phyloP scores from a whole-genome alignment of 768 basidiomycete genomes.

The Collybia nuda region DNA sequence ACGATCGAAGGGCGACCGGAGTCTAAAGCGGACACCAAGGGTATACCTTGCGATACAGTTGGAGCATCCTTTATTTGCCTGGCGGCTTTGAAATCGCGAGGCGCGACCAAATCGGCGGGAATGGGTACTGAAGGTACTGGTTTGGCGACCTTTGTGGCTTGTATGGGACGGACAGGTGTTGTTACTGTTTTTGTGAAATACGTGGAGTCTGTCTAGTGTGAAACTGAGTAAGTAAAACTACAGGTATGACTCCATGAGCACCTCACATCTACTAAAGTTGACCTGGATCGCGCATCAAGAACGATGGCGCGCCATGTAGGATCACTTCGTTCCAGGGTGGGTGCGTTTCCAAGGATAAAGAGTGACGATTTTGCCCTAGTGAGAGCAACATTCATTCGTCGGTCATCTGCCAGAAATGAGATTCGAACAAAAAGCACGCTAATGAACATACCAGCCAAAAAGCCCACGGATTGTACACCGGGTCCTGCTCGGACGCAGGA shows the following conservation, averaged over 20 bases:
- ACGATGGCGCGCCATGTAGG: constrained; percentile 78
- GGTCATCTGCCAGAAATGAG: constrained; percentile 47
- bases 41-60: background rate
- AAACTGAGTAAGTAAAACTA: no score
- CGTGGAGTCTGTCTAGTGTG: constrained; percentile 20
- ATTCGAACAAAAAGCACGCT: background rate
- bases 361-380: constrained; percentile 95
- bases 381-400: constrained; percentile 98
- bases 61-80: no score
- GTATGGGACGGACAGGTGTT: constrained; percentile 17
- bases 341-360: constrained; percentile 88
- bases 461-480: constrained; percentile 80
- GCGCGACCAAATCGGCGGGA: constrained; percentile 17
- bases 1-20: background rate
- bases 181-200: constrained; percentile 21
- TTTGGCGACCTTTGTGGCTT: constrained; percentile 10
- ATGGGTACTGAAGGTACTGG: constrained; percentile 7
- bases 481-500: constrained; percentile 95
- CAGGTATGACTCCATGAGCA: background rate
- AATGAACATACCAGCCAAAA: constrained; percentile 65
- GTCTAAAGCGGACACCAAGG: background rate
- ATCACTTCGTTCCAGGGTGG: constrained; percentile 88
- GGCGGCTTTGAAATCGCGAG: constrained; percentile 14
- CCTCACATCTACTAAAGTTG: constrained; percentile 63
- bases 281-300: constrained; percentile 67